Percentiles rank a stretch among this genome's conserved stretches.
phyloP scores from a whole-genome alignment of 1,139 yeast species.

The Zygosaccharomyces pseudobailii region DNA sequence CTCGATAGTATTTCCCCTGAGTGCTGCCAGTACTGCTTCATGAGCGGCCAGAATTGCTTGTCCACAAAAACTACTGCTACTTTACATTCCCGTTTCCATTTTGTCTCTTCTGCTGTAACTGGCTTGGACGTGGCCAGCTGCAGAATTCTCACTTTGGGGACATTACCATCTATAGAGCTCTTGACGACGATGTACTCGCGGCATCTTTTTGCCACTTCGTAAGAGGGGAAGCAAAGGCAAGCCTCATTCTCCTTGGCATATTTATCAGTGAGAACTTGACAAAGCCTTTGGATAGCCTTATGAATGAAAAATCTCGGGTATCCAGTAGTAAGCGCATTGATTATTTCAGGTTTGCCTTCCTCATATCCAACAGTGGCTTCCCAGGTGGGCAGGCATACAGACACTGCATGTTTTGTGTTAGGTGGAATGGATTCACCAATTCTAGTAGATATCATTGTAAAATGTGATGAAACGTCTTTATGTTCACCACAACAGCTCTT shows the following conservation, averaged over 20 bases:
- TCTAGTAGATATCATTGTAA: constrained; percentile 9
- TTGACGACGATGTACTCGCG: constrained; percentile 59
- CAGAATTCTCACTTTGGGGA: constrained; percentile 57
- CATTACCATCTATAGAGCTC: constrained; percentile 20
- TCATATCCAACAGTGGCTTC: constrained; percentile 83
- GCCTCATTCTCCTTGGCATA: constrained; percentile 70
- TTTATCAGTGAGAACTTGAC: constrained; percentile 42
- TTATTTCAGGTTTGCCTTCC: constrained; percentile 82
- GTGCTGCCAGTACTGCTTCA: constrained; percentile 93
- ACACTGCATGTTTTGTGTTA: constrained; percentile 86
- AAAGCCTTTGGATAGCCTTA: constrained; percentile 59
- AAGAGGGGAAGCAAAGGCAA: constrained; percentile 68
- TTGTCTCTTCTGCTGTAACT: constrained; percentile 50
- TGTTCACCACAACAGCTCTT: neutral
- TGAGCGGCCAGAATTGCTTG: constrained; percentile 47
- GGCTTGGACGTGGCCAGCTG: constrained; percentile 78
- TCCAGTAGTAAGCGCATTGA: constrained; percentile 75
- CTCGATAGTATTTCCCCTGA: constrained; percentile 94
- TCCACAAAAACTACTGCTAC: constrained; percentile 73
- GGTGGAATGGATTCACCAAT: constrained; percentile 86
- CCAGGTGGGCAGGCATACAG: constrained; percentile 94
- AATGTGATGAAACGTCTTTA: neutral
- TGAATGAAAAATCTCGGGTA: constrained; percentile 89
- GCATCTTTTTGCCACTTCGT: constrained; percentile 76
- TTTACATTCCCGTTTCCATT: constrained; percentile 56